Percentiles rank a stretch among this genome's conserved stretches.
Evolutionary conservation across 306 rosid species (phyloP).

Genomic region (Cucurbita ficifolia): DNA sequence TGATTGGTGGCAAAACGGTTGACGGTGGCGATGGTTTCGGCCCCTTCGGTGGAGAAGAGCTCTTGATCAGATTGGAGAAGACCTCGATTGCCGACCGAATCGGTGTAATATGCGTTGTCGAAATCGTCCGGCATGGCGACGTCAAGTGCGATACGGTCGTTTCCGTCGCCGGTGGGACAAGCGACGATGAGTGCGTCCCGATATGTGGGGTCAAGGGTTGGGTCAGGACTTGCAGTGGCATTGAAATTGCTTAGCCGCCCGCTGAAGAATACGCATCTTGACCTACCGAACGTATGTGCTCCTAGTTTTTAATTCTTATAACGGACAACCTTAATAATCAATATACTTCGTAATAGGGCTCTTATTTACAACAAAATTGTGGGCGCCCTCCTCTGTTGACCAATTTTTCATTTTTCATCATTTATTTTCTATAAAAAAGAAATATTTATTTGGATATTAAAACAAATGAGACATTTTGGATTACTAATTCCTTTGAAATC

Average conservation of each 20-base stretch:
- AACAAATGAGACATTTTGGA: neutral
- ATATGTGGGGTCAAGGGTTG: conserved; percentile 13
- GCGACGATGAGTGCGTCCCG: conserved; percentile 14
- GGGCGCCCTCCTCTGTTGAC: too few relatives aligned
- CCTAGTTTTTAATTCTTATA: conserved; percentile 8
- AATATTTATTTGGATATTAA: neutral
- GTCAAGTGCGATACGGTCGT: conserved; percentile 14
- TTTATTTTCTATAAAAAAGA: too few relatives aligned
- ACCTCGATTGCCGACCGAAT: conserved; percentile 17
- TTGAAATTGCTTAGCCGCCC: conserved; percentile 15
- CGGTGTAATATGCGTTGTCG: conserved; percentile 24
- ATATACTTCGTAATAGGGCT: too few relatives aligned
- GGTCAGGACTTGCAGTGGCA: conserved; percentile 17
- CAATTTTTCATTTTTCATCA: too few relatives aligned
- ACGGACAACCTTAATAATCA: too few relatives aligned
- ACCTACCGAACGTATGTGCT: conserved; percentile 36
- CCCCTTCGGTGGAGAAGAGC: conserved; percentile 22
- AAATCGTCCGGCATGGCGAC: conserved; percentile 18
- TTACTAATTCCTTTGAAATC: neutral
- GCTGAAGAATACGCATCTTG: conserved; percentile 10
- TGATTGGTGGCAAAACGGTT: conserved; percentile 18
- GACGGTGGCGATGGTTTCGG: conserved; percentile 14
- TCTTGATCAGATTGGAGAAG: conserved; percentile 33
- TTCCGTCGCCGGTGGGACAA: conserved; percentile 16
- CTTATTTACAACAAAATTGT: too few relatives aligned